Evolutionary conservation across 768 basidiomycete species (phyloP), one percentile per base, ranked within the genome.

Genomic region (Gymnopilus dilepis): DNA sequence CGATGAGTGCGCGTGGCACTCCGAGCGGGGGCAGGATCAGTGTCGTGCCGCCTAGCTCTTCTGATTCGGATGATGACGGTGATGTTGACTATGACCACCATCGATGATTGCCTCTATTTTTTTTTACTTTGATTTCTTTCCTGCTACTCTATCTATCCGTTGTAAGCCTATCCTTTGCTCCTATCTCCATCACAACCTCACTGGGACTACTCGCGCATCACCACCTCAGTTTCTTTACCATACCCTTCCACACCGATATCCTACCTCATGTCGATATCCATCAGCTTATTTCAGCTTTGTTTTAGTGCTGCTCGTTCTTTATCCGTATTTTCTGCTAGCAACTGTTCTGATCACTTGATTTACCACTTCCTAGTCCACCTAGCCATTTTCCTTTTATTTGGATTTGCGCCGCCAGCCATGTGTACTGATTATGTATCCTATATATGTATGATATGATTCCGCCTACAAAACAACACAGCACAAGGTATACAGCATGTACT

Each of bases 11-110:
- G n/a, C n/a, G n/a, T 15, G 34, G 34, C 41, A 62, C 61, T 31
- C 30, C 47, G 26, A 50, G 9, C 31, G 47, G 47, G 5, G 47
- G 47, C 33, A 42, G 65, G 55, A 63, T 69, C 13, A 61, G 55
- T 5, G 61, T 70, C 7, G 53, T 65, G 19, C 59, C 64, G 30
- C 66, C 70, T 1, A 69, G 56, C 28, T 57, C 53, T 22, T 50
- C 58, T 5, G 58, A 33, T 17, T 61, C 60, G 12, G 62, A 65
- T 55, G 53, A 58, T 21, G 67, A 68, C 31, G 65, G 60, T 13
- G 62, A 64, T 41, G 58, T 54, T 26, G 65, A 60, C 33, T n/a
- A 42, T 34, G 65, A 55, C 26, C 47, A 38, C 21, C 26, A 62
- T 60, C 58, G 40, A 40, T 60, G 43, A 58, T 48, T 22, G 19